phyloP scores from a whole-genome alignment of 441 rosid genomes.

The Metrosideros polymorpha region DNA sequence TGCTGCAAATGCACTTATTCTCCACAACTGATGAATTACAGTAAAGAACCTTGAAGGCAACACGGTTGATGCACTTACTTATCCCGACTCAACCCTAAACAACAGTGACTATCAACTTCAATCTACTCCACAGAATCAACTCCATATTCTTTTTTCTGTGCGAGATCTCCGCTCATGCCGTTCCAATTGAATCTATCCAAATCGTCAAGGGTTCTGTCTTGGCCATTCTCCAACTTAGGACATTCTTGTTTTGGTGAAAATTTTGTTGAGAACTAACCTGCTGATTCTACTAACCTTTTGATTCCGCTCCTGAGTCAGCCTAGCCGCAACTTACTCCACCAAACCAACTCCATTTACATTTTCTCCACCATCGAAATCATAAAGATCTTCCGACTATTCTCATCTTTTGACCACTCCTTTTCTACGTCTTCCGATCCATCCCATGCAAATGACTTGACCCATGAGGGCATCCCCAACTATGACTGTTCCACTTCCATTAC shows the following conservation, averaged over 20 bases:
- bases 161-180: background rate
- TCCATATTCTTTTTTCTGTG: background rate
- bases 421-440: slow-evolving; percentile 58
- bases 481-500: slow-evolving; percentile 26
- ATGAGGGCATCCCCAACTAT: slow-evolving; percentile 27
- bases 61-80: background rate
- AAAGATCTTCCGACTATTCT: background rate
- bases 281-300: background rate
- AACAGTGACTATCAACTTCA: background rate
- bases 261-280: background rate
- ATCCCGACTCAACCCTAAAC: background rate
- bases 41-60: background rate
- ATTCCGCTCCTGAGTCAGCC: background rate
- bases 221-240: slow-evolving; percentile 3
- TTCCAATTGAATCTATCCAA: slow-evolving; percentile 23
- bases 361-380: slow-evolving; percentile 14
- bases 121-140: background rate
- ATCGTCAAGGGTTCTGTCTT: slow-evolving; percentile 4
- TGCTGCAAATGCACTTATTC: background rate
- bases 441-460: slow-evolving; percentile 33
- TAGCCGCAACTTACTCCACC: background rate
- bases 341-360: background rate
- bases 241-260: background rate
- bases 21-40: background rate
- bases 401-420: slow-evolving; percentile 20